Evolutionary conservation across 2,329 filamentous ascomycete species (phyloP).

Genomic region (Aspergillus udagawae): DNA sequence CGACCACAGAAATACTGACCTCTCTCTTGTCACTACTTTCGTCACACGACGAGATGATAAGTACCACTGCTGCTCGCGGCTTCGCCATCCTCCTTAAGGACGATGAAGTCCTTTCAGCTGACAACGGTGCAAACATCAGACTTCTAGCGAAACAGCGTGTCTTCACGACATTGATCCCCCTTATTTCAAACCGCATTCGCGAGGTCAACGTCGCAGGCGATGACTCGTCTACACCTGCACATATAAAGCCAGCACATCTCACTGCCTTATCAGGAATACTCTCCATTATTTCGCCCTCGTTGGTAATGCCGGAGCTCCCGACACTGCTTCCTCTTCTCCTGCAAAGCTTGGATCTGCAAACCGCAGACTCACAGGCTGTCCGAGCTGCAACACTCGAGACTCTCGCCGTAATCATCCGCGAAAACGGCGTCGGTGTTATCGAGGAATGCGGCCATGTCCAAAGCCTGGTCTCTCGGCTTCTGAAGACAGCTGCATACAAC

Average conservation of each 20-base stretch:
- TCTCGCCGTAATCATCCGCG: conserved; percentile 54
- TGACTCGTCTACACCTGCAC: conserved; percentile 15
- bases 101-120: conserved; percentile 57
- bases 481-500: conserved; percentile 42
- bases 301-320: conserved; percentile 57
- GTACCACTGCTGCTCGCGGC: conserved; percentile 50
- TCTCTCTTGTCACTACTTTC: conserved; percentile 46
- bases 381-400: conserved; percentile 60
- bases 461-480: conserved; percentile 53
- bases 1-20: conserved; percentile 49
- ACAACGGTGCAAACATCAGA: conserved; percentile 60
- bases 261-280: conserved; percentile 61
- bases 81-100: conserved; percentile 58
- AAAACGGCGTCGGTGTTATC: conserved; percentile 51
- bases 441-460: conserved; percentile 53
- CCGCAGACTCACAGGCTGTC: conserved; percentile 46
- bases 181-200: conserved; percentile 52
- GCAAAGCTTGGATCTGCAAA: conserved; percentile 57
- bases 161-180: conserved; percentile 57
- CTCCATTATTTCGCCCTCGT: conserved; percentile 54
- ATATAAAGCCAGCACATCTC: conserved; percentile 58
- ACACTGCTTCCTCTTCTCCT: conserved; percentile 58
- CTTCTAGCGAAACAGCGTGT: conserved; percentile 61
- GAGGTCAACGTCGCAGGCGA: conserved; percentile 31
- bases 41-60: conserved; percentile 44